These are phyloP conservation scores for Populus ilicifolia DNA, from an alignment of 345 rosid species.

Conservation along the genomic window DNA sequence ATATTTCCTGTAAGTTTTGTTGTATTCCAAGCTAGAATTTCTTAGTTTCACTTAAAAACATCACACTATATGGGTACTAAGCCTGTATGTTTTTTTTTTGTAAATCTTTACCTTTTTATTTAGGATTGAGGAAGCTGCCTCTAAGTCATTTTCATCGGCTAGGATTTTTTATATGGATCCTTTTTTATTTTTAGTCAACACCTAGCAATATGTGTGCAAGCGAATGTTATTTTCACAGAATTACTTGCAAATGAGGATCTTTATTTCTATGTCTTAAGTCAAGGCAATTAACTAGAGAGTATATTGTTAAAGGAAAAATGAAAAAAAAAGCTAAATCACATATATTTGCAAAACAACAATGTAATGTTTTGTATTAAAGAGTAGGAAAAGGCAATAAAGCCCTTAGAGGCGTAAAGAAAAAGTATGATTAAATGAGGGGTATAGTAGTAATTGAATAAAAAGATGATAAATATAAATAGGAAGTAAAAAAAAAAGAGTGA, in stretches of 20 bases:
- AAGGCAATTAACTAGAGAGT: background rate
- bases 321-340: background rate
- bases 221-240: too few relatives aligned
- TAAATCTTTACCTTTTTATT: background rate
- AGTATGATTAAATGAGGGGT: too few relatives aligned
- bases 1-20: background rate
- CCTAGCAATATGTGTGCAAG: background rate
- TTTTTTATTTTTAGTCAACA: background rate
- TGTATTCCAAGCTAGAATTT: background rate
- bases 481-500: too few relatives aligned
- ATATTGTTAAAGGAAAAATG: background rate
- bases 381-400: too few relatives aligned
- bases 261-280: background rate
- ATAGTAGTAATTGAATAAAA: too few relatives aligned
- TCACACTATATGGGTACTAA: background rate
- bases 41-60: background rate
- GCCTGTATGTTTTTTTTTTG: too few relatives aligned
- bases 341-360: constrained; percentile 27
- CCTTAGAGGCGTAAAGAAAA: too few relatives aligned
- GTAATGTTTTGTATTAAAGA: too few relatives aligned
- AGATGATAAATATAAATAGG: too few relatives aligned
- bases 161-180: background rate
- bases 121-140: background rate
- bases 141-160: background rate
- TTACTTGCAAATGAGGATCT: background rate